phyloP scores from a whole-genome alignment of 768 basidiomycete species.

The Pleurotus djamor region DNA sequence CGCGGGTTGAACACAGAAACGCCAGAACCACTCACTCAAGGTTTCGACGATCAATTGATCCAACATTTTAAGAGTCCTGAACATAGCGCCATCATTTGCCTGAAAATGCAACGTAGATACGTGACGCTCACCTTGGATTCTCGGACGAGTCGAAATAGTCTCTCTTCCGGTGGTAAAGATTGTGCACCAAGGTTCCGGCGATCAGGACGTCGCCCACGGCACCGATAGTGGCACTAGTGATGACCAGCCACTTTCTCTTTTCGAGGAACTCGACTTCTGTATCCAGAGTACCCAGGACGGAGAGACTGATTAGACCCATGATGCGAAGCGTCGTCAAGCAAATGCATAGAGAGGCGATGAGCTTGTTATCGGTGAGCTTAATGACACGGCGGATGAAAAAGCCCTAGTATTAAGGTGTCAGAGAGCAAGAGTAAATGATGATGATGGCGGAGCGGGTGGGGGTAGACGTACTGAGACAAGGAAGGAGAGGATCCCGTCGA shows the following conservation, averaged over 20 bases:
- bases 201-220: neutral
- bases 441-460: too few species aligned
- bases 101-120: too few species aligned
- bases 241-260: neutral
- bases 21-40: neutral
- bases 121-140: neutral
- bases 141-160: neutral
- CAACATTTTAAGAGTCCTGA: neutral
- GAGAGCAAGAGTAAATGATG: neutral
- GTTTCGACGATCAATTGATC: conserved; percentile 2
- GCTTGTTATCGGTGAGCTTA: neutral
- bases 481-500: conserved; percentile 1
- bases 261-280: neutral
- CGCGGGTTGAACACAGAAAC: neutral
- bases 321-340: neutral
- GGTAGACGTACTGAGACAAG: neutral
- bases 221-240: neutral
- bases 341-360: neutral
- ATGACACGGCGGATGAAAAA: neutral
- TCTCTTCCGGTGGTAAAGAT: neutral
- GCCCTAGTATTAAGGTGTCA: neutral
- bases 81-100: too few species aligned
- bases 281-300: neutral
- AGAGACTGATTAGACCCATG: neutral
- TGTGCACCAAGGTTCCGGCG: neutral